phyloP scores from a whole-genome alignment of 1,284 basidiomycete genomes.

The Puccinia triticina region DNA sequence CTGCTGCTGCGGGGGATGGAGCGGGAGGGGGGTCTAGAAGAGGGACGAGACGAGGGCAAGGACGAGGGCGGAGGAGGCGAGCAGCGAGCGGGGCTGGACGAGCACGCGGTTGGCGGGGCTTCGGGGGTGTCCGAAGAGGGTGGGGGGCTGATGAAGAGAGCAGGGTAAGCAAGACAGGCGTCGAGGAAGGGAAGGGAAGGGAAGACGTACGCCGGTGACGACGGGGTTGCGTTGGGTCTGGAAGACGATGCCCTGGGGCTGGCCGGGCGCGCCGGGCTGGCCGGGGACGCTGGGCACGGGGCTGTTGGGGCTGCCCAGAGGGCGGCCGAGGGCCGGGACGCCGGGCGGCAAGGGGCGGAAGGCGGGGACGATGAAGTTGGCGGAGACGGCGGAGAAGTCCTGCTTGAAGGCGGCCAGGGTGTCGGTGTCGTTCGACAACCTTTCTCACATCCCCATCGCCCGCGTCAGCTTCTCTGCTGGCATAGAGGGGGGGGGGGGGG shows the following conservation, averaged over 20 bases:
- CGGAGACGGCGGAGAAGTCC: neutral
- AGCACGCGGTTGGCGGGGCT: no score
- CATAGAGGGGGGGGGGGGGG: no score
- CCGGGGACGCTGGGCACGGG: neutral
- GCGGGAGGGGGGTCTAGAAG: no score
- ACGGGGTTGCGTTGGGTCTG: slow-evolving; percentile 33
- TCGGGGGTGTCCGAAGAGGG: no score
- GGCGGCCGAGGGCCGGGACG: slow-evolving; percentile 1
- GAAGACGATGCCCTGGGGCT: slow-evolving; percentile 35
- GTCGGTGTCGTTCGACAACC: slow-evolving; percentile 39
- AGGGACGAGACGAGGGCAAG: no score
- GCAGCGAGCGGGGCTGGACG: no score
- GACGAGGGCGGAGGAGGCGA: no score
- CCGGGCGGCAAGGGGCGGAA: slow-evolving; percentile 11
- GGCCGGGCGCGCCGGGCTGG: slow-evolving; percentile 11
- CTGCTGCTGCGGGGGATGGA: no score
- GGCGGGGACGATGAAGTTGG: neutral
- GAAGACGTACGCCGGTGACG: slow-evolving; percentile 31
- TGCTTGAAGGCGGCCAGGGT: slow-evolving; percentile 32
- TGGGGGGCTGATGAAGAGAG: neutral
- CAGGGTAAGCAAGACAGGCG: neutral
- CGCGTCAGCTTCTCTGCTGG: no score
- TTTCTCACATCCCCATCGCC: neutral
- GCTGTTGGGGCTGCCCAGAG: neutral
- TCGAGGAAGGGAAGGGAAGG: neutral